Percentiles rank a stretch among this genome's conserved stretches.
Conservation (phyloP, 2,329 filamentous ascomycete genomes). For the Mariannaea elegans region DNA sequence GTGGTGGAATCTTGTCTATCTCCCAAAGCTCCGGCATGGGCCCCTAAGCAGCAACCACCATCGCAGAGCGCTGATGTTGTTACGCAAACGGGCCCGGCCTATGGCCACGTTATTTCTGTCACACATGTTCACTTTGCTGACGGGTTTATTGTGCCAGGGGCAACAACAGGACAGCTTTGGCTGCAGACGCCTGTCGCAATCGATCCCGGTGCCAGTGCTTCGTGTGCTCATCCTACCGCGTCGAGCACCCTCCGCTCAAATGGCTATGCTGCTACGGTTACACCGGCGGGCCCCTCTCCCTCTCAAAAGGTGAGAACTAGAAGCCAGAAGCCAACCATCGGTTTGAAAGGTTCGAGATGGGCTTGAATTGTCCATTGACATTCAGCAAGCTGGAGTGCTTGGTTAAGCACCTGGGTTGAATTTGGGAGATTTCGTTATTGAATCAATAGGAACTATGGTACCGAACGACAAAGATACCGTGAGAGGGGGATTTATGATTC, state of each 20-base stretch:
- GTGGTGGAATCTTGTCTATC: neutral
- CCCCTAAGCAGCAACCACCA: neutral
- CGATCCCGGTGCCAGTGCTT: neutral
- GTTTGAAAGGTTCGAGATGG: constrained; percentile 35
- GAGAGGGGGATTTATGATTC: too few species aligned
- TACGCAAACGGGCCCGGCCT: constrained; percentile 7
- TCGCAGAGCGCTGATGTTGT: neutral
- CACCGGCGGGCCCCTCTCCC: neutral
- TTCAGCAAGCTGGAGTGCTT: too few species aligned
- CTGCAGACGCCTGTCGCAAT: constrained; percentile 14
- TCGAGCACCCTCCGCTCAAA: neutral
- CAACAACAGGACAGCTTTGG: constrained; percentile 25
- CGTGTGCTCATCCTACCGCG: neutral
- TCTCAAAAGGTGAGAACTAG: neutral
- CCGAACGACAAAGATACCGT: too few species aligned
- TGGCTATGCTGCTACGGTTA: neutral
- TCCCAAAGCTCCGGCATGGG: neutral
- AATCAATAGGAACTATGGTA: too few species aligned
- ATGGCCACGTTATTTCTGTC: constrained; percentile 29
- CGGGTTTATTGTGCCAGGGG: constrained; percentile 28
- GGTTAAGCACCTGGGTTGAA: too few species aligned
- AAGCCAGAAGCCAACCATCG: constrained; percentile 22
- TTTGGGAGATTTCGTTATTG: too few species aligned
- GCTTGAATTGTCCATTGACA: constrained; percentile 6
- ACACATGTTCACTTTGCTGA: constrained; percentile 31